These are phyloP conservation scores for Persicaria maculosa DNA, from an alignment of 148 eudicot genomes.

Conservation along the genomic window DNA sequence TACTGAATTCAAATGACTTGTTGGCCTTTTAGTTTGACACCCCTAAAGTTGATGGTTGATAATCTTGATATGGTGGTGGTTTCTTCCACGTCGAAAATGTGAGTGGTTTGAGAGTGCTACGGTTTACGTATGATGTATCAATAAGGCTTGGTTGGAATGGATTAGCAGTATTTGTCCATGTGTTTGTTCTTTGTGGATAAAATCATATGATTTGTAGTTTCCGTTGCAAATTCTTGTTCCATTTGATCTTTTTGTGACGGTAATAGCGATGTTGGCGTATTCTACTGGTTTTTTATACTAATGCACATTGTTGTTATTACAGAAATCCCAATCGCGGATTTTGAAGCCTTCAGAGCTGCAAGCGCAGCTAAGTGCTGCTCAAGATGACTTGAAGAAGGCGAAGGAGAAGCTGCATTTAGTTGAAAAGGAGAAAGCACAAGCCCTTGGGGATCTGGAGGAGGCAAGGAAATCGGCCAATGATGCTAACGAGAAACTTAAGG, in stretches of 20 bases:
- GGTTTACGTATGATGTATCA: not conserved
- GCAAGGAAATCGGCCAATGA: conserved; percentile 67
- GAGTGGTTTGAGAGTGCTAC: not conserved
- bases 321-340: conserved; percentile 63
- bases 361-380: conserved; percentile 51
- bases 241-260: not conserved
- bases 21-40: too few relatives aligned
- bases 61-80: too few relatives aligned
- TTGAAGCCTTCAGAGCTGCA: conserved; percentile 74
- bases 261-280: not conserved
- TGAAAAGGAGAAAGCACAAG: conserved; percentile 71
- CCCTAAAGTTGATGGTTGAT: too few relatives aligned
- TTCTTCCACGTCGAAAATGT: not conserved
- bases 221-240: not conserved
- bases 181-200: not conserved
- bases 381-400: conserved; percentile 78
- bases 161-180: not conserved
- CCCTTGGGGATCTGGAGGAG: conserved; percentile 53
- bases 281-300: not conserved
- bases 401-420: conserved; percentile 51
- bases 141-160: not conserved
- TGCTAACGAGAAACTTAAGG: conserved; percentile 66
- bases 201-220: not conserved
- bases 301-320: conserved; percentile 16
- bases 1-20: not conserved